Conservation (phyloP, 306 rosid species). For the Medicago arabica region DNA sequence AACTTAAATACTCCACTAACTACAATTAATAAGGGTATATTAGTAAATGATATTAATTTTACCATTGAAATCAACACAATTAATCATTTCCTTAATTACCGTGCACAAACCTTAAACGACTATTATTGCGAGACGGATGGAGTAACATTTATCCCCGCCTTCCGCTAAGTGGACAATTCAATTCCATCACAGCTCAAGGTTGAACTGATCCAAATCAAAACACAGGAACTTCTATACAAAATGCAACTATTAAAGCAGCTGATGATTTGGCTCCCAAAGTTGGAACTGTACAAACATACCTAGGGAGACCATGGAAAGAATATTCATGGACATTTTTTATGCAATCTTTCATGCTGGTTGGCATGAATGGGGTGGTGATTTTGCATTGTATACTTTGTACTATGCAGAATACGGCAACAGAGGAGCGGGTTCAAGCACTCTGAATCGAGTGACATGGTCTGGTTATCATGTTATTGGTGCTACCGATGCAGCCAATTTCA, state of each 20-base stretch:
- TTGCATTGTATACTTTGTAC: slow-evolving; percentile 62
- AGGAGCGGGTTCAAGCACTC: slow-evolving; percentile 64
- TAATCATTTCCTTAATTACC: too few relatives aligned
- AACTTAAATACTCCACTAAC: too few relatives aligned
- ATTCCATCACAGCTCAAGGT: slow-evolving; percentile 59
- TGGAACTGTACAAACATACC: slow-evolving; percentile 47
- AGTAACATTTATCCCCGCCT: slow-evolving; percentile 55
- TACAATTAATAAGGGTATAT: too few relatives aligned
- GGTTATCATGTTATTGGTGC: slow-evolving; percentile 71
- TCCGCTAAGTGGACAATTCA: slow-evolving; percentile 50
- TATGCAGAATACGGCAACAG: slow-evolving; percentile 70
- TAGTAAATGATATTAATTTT: too few relatives aligned
- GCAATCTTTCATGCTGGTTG: slow-evolving; percentile 73
- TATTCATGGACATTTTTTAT: slow-evolving; percentile 68
- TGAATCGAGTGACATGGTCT: slow-evolving; percentile 63
- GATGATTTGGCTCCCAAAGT: slow-evolving; percentile 44
- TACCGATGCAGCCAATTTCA: slow-evolving; percentile 63
- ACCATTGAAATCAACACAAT: too few relatives aligned
- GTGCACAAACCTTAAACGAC: too few relatives aligned
- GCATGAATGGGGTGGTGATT: slow-evolving; percentile 71
- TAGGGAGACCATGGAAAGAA: slow-evolving; percentile 88
- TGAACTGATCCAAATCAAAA: slow-evolving; percentile 59
- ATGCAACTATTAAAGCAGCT: slow-evolving; percentile 39
- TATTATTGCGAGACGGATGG: too few relatives aligned
- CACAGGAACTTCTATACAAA: slow-evolving; percentile 52